phyloP scores from a whole-genome alignment of 2,329 filamentous ascomycete genomes.

The Fusarium sp. region DNA sequence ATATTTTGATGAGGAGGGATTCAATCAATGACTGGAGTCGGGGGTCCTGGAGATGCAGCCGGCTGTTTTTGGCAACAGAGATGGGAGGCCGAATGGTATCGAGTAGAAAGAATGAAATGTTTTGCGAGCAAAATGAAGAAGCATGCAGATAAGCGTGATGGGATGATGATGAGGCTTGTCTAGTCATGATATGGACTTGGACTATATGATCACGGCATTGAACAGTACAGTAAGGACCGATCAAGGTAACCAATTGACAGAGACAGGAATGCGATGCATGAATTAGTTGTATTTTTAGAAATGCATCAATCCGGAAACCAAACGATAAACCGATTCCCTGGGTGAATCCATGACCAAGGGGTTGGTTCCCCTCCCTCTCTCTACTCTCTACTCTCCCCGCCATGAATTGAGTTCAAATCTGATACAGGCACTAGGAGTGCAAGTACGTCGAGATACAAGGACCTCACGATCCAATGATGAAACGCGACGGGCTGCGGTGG shows the following conservation, averaged over 20 bases:
- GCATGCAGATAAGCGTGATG: constrained; percentile 1
- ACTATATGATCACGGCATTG: constrained; percentile 2
- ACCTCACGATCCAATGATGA: constrained; percentile 43
- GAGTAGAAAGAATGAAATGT: constrained; percentile 43
- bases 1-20: constrained; percentile 38
- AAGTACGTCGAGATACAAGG: constrained; percentile 22
- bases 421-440: constrained; percentile 42
- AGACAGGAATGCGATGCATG: constrained; percentile 16
- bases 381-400: neutral
- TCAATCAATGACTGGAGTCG: constrained; percentile 43
- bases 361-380: neutral
- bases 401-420: constrained; percentile 28
- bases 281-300: constrained; percentile 35
- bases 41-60: constrained; percentile 29
- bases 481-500: constrained; percentile 38
- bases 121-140: constrained; percentile 18
- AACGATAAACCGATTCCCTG: constrained; percentile 9
- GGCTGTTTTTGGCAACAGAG: constrained; percentile 35
- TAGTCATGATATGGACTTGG: neutral
- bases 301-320: constrained; percentile 9
- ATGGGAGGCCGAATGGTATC: constrained; percentile 37
- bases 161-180: neutral
- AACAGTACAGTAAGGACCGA: neutral
- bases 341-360: constrained; percentile 20
- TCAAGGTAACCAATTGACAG: neutral